Evolutionary conservation across 805 yeast genomes (phyloP).

Genomic region (Wickerhamomyces bisporus): DNA sequence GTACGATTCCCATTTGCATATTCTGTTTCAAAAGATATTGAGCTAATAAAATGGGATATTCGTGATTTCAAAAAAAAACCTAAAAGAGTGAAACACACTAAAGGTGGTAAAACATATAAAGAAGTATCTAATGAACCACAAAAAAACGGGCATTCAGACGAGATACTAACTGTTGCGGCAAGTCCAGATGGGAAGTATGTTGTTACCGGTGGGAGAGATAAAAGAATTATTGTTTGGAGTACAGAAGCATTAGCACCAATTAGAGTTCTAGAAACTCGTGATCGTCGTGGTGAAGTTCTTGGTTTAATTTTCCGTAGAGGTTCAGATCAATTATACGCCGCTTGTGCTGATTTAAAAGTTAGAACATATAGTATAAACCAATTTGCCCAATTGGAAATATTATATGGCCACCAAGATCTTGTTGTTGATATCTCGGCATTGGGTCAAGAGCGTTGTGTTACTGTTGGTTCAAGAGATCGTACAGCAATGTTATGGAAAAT

Average conservation of each 20-base stretch:
- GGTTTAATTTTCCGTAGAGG: conserved; percentile 73
- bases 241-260: conserved; percentile 70
- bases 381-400: conserved; percentile 80
- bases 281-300: conserved; percentile 64
- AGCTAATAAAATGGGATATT: conserved; percentile 76
- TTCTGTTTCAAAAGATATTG: conserved; percentile 78
- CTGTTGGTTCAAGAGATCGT: conserved; percentile 93
- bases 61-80: conserved; percentile 54
- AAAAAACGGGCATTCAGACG: conserved; percentile 70
- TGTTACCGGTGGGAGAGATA: conserved; percentile 88
- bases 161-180: conserved; percentile 72
- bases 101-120: conserved; percentile 52
- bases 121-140: conserved; percentile 40
- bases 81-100: conserved; percentile 53
- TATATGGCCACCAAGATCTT: conserved; percentile 93
- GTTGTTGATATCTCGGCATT: conserved; percentile 80
- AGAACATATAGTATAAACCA: conserved; percentile 84
- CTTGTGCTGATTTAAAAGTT: conserved; percentile 88
- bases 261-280: conserved; percentile 71
- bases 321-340: conserved; percentile 82
- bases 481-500: conserved; percentile 97
- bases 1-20: conserved; percentile 46
- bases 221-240: conserved; percentile 80
- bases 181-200: conserved; percentile 84
- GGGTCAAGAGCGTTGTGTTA: conserved; percentile 85